Conservation (phyloP, 371 early-diverging fungal genomes). For the Mucor velutinosus region DNA sequence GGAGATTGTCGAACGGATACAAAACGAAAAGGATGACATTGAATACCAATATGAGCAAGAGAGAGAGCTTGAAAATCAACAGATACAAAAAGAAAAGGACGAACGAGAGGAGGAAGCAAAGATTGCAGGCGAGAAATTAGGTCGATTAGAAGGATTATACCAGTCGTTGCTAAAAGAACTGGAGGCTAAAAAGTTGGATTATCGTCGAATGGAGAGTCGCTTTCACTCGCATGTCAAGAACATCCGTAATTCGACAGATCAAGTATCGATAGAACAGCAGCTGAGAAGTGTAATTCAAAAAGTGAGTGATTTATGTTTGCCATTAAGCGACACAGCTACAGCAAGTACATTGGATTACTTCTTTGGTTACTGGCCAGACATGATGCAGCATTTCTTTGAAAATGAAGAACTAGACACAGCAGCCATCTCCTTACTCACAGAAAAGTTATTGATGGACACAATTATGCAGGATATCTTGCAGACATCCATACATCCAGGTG, state of each 20-base stretch:
- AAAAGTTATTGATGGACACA: constrained; percentile 29
- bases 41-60: constrained; percentile 20
- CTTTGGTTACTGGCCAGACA: constrained; percentile 24
- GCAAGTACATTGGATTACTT: constrained; percentile 11
- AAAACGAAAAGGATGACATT: constrained; percentile 28
- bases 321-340: not conserved
- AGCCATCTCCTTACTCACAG: constrained; percentile 22
- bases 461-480: constrained; percentile 24
- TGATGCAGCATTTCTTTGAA: constrained; percentile 3
- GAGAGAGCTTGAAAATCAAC: not conserved
- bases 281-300: not conserved
- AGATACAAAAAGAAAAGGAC: constrained; percentile 6
- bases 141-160: constrained; percentile 15
- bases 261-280: not conserved
- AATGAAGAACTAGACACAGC: constrained; percentile 12
- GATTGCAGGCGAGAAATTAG: not conserved
- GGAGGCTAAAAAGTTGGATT: constrained; percentile 29
- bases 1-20: constrained; percentile 42
- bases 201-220: constrained; percentile 38
- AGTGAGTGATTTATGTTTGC: not conserved
- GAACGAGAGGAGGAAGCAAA: constrained; percentile 9
- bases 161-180: constrained; percentile 24
- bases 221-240: constrained; percentile 35
- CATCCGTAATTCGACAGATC: not conserved
- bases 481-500: constrained; percentile 37